Base-by-base conservation (phyloP, 805 yeast genomes). In the Nakazawaea laoshanensis region DNA sequence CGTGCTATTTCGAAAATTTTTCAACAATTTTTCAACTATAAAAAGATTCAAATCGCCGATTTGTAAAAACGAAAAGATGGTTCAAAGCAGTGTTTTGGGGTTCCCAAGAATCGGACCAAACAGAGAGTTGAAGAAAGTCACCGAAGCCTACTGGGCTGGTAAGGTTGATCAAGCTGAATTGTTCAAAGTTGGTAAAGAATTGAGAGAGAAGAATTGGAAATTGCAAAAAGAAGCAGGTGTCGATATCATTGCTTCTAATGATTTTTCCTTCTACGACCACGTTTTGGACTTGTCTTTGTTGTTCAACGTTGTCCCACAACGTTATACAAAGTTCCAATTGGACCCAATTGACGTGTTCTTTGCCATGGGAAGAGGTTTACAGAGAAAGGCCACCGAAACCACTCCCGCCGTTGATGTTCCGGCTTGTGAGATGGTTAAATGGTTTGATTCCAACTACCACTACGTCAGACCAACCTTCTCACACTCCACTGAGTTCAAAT, bases 311-410 rank as follows among this genome's bases (percentile, higher is more conserved):
- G 74, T 92, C 59, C 98, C 98, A 60, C 94, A 86, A 54, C 83
- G 97, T 68, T 92, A 92, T 80, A 70, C 89, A 67, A 82, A 92
- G 74, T 85, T 70, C 67, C 77, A 80, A 53, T 77, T 92, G 60
- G 75, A 86, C 47, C 79, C 86, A 60, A 72, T 92, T 49, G 98
- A 92, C 67, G 84, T 86, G 43, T 67, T 84, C 55, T 92, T 92
- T 62, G 98, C 98, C 57, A 92, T 92, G 97, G 98, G 97, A 68
- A 87, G 98, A 77, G 98, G 98, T 79, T 75, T 92, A 63, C 98
- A 92, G 74, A 85, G 92, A 70, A 79, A 82, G 65, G 95, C 94
- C 47, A 82, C 94, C 47, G 94, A 81, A 50, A 57, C 87, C 47
- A 61, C 77, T 42, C 74, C 80, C 51, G 95, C 94, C 49, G 95